Base-by-base conservation (phyloP, 2,329 filamentous ascomycete species). In the Fusarium miscanthi region DNA sequence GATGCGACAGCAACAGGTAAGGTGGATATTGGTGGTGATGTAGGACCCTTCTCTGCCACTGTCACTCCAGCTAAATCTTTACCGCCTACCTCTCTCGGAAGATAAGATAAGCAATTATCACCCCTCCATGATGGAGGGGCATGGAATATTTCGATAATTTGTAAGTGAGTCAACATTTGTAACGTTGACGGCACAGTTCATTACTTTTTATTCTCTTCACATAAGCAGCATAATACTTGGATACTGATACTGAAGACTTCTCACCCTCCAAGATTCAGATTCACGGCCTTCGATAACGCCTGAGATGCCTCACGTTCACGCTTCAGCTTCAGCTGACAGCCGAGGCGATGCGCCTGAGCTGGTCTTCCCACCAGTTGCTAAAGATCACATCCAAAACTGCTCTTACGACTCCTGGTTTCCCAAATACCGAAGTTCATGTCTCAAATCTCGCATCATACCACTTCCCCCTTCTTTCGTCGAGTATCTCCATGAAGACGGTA, bases 381-480 rank as follows among this genome's bases (percentile, higher is more conserved):
- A 91, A 79, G 89, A 92, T 51, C 95, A 99, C 78, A 97, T 99
- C 69, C 85, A 97, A 60, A 93, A 98, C 82, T 99, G 95, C 83
- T 97, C 96, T 45, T 98, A 97, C 82, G 93, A 97, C 80, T 89
- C 88, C 67, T 99, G 96, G 96, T 94, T 97, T 78, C 90, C 93
- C 52, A 91, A 89, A 87, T 97, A 97, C 80, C 92, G 93, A 66
- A 85, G 89, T 12, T 88, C 93, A 52, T 94, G 94, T 38, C 93
- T 97, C 46, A 96, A 95, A 84, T 94, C 95, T 5, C 90, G 93
- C 35, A 90, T 97, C 43, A 92, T 99, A 57, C 91, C 93, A 3
- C 87, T 99, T 10, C 88, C 92, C 0, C 81, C 87, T 7, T 86
- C 90, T 7, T 97, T 98, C 80, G 84, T 98, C 54, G 87, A 92